Evolutionary conservation across 371 early-diverging fungal genomes (phyloP).

Genomic region (Mortierella sp.): DNA sequence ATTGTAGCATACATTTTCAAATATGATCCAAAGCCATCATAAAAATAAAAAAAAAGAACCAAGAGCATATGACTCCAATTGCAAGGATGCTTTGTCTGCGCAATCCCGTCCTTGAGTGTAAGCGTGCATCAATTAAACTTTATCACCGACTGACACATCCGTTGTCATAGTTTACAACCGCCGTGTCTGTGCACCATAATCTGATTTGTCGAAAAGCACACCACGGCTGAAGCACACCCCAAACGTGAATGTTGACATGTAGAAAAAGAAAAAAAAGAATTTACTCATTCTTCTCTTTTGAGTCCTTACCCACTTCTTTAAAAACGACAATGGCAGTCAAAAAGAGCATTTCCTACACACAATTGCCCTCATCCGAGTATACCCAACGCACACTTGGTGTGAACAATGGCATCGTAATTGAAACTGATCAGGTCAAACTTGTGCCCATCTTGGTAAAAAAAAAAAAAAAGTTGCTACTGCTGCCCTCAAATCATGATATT

Average conservation of each 20-base stretch:
- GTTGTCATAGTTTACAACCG: not conserved
- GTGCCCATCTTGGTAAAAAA: constrained; percentile 30
- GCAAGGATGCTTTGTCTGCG: no score
- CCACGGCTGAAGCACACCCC: no score
- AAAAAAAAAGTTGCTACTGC: not conserved
- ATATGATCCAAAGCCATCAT: no score
- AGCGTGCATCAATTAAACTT: no score
- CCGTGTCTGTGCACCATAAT: not conserved
- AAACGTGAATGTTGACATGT: no score
- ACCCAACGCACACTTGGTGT: constrained; percentile 37
- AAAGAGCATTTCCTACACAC: constrained; percentile 29
- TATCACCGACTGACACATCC: not conserved
- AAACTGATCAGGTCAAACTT: constrained; percentile 41
- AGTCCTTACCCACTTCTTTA: not conserved
- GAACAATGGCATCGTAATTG: constrained; percentile 33
- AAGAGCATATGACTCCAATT: no score
- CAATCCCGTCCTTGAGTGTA: no score
- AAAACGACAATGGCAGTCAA: not conserved
- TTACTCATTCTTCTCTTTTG: not conserved
- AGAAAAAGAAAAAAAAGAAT: not conserved
- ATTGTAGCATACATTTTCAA: no score
- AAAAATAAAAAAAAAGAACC: no score
- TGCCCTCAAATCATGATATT: not conserved
- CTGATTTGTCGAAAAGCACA: no score
- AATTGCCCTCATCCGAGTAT: constrained; percentile 16